Evolutionary conservation across 2,329 filamentous ascomycete species (phyloP), one percentile per base, ranked within the genome.

Genomic region (Herpotrichia juniperi): DNA sequence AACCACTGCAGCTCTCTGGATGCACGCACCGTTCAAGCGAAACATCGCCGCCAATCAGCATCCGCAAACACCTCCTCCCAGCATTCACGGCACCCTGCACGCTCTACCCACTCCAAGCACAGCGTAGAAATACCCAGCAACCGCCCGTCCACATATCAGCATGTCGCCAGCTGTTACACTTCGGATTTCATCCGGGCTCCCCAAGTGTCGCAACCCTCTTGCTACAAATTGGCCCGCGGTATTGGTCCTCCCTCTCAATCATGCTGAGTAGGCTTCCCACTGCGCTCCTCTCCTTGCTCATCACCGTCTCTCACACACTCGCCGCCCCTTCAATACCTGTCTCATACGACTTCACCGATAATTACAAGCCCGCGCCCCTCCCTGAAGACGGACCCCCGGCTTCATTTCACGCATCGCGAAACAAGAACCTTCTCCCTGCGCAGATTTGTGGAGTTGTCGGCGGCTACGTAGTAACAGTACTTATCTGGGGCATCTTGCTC

Each of bases 381-480:
- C 62, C 68, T 40, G 54, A 64, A 50, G 60, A 72, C 57, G 63
- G 64, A 16, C 63, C 67, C 40, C 64, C 68, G 45, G 62, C 63
- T 32, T 63, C 70, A 9, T 50, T 55, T 30, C 44, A 68, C 64
- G 69, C 69, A 16, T 54, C 62, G 22, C 61, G 66, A 61, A 61
- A 74, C 61, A 68, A 57, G 57, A 75, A 81, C 16, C 85, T 88
- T 50, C 83, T 97, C 19, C 91, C 92, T 16, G 87, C 86, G 53
- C 88, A 97, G 74, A 87, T 97, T 62, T 88, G 89, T 58, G 91
- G 87, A 60, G 89, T 97, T 54, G 82, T 93, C 53, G 91, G 87
- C 55, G 87, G 90, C 53, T 97, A 97, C 84, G 81, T 93, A 52
- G 73, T 91, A 54, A 90, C 86, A 30, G 81, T 96, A 67, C 80